A percentile compares a stretch with the other conserved stretches of the same genome.
phyloP scores from a whole-genome alignment of 2,329 filamentous ascomycete species.

The Fusarium nanum region DNA sequence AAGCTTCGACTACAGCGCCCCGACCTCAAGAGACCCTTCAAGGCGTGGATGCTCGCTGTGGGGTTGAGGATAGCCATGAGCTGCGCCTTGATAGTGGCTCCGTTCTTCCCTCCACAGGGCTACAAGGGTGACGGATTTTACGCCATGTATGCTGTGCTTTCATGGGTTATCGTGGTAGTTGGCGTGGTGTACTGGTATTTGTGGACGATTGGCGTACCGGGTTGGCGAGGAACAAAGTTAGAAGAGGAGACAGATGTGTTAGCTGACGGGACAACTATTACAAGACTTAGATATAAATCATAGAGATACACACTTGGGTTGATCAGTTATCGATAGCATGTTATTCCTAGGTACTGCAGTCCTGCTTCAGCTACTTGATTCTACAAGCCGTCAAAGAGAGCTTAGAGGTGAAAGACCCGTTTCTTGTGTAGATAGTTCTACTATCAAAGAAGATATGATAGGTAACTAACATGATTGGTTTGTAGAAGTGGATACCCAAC shows the following conservation, averaged over 20 bases:
- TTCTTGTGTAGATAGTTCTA: too few relatives aligned
- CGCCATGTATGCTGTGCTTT: constrained; percentile 66
- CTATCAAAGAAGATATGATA: too few relatives aligned
- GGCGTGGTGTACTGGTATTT: constrained; percentile 76
- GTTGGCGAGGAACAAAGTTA: constrained; percentile 67
- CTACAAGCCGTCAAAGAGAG: rapidly evolving
- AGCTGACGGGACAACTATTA: constrained; percentile 75
- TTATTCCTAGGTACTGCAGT: too few relatives aligned
- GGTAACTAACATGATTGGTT: too few relatives aligned
- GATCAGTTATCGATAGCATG: rapidly evolving
- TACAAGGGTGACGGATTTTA: constrained; percentile 60
- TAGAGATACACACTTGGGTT: background rate
- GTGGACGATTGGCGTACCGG: constrained; percentile 70
- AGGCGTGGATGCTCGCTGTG: constrained; percentile 71
- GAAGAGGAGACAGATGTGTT: constrained; percentile 71
- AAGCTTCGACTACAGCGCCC: constrained; percentile 70
- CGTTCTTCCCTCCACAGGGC: constrained; percentile 70
- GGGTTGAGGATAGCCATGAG: constrained; percentile 65
- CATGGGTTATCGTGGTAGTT: constrained; percentile 62
- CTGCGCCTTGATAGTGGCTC: constrained; percentile 66
- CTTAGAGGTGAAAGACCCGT: too few relatives aligned
- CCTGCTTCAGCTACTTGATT: too few relatives aligned
- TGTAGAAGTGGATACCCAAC: too few relatives aligned
- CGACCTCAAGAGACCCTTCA: constrained; percentile 72
- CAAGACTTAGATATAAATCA: constrained; percentile 40